Evolutionary conservation across 441 rosid species (phyloP).

Genomic region (Adansonia rubrostipa): DNA sequence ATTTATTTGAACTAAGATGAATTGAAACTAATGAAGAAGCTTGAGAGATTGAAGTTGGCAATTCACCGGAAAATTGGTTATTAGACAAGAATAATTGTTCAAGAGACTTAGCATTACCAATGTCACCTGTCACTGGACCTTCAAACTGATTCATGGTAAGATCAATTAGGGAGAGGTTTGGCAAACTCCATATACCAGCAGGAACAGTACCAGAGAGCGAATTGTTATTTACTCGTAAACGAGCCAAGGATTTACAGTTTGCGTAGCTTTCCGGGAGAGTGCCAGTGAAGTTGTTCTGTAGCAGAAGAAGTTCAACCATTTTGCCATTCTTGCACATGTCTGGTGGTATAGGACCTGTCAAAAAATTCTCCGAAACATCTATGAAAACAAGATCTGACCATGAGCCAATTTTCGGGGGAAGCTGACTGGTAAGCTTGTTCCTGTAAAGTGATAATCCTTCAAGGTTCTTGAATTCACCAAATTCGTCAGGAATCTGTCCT

Average conservation of each 20-base stretch:
- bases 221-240: conserved; percentile 58
- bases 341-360: conserved; percentile 61
- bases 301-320: conserved; percentile 47
- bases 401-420: conserved; percentile 58
- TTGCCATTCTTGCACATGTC: conserved; percentile 61
- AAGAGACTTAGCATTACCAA: conserved; percentile 57
- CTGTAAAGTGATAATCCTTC: conserved; percentile 49
- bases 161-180: conserved; percentile 55
- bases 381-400: conserved; percentile 43
- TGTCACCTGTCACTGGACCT: conserved; percentile 45
- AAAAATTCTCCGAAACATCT: conserved; percentile 61
- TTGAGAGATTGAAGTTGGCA: conserved; percentile 49
- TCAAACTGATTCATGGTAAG: conserved; percentile 49
- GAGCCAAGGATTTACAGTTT: conserved; percentile 47
- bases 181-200: conserved; percentile 62
- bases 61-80: conserved; percentile 51
- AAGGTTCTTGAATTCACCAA: conserved; percentile 59
- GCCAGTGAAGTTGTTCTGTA: conserved; percentile 59
- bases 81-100: conserved; percentile 42
- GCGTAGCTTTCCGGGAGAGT: conserved; percentile 48
- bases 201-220: conserved; percentile 54
- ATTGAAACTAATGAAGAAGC: conserved; percentile 51
- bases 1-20: conserved; percentile 42
- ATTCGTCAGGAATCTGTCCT: conserved; percentile 58
- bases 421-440: conserved; percentile 55